Evolutionary conservation across 495 filamentous ascomycete genomes (phyloP).

Genomic region (Aspergillus indologenus): DNA sequence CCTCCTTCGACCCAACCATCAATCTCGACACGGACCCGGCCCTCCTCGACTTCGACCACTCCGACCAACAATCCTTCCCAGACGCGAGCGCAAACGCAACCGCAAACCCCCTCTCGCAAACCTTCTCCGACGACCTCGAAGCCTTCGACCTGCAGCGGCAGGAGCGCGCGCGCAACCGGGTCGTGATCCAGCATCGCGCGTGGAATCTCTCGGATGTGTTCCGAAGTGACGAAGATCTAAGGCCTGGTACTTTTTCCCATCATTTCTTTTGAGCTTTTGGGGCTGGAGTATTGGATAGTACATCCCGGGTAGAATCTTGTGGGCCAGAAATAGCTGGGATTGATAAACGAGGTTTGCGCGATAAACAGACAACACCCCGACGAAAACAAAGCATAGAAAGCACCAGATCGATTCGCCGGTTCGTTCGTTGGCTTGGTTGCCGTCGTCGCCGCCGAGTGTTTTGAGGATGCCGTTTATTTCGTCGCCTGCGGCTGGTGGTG

Average conservation of each 20-base stretch:
- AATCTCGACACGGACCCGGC: not conserved
- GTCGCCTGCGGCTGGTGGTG: slow-evolving; percentile 52
- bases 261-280: slow-evolving; percentile 17
- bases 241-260: slow-evolving; percentile 30
- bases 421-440: slow-evolving; percentile 20
- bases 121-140: slow-evolving; percentile 60
- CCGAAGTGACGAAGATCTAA: slow-evolving; percentile 58
- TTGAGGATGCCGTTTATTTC: slow-evolving; percentile 60
- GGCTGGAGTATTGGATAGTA: too few relatives aligned
- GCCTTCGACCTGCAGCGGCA: slow-evolving; percentile 49
- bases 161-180: slow-evolving; percentile 52
- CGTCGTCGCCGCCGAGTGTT: slow-evolving; percentile 32
- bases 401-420: slow-evolving; percentile 15
- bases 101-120: slow-evolving; percentile 31
- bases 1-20: slow-evolving; percentile 48
- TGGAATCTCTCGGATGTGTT: slow-evolving; percentile 60
- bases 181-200: slow-evolving; percentile 63
- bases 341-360: slow-evolving; percentile 25
- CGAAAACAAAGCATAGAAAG: slow-evolving; percentile 20
- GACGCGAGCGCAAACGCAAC: slow-evolving; percentile 4
- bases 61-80: not conserved
- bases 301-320: too few relatives aligned
- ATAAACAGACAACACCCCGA: not conserved
- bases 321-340: slow-evolving; percentile 12
- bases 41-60: not conserved